Percentiles rank a stretch among this genome's conserved stretches.
Evolutionary conservation across 345 rosid species (phyloP).

Genomic region (Moricandia moricandioides): DNA sequence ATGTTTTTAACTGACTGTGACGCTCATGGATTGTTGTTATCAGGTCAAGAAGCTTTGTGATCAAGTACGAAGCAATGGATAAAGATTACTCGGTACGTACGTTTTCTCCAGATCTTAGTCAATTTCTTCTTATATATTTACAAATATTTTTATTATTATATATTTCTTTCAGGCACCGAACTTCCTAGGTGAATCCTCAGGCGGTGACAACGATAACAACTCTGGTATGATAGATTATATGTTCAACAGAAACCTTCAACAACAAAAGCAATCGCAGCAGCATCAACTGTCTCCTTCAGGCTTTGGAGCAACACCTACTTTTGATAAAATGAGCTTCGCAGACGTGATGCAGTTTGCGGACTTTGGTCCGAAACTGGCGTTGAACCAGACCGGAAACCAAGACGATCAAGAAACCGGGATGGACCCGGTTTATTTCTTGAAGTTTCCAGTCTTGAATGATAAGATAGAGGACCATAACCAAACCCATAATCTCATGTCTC

Average conservation of each 20-base stretch:
- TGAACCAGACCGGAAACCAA: constrained; percentile 57
- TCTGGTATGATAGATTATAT: constrained; percentile 58
- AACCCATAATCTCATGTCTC: constrained; percentile 28
- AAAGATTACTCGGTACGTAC: background rate
- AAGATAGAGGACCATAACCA: constrained; percentile 39
- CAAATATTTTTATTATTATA: background rate
- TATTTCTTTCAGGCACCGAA: constrained; percentile 36
- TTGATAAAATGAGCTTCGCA: constrained; percentile 73
- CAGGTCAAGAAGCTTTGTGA: background rate
- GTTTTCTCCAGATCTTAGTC: background rate
- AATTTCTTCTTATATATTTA: background rate
- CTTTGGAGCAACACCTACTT: constrained; percentile 46
- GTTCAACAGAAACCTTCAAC: constrained; percentile 49
- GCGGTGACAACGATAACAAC: constrained; percentile 41
- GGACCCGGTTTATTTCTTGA: constrained; percentile 82
- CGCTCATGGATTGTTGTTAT: background rate
- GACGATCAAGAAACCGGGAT: constrained; percentile 65
- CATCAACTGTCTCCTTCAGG: constrained; percentile 45
- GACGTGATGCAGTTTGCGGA: constrained; percentile 93
- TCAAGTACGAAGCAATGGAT: background rate
- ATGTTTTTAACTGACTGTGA: background rate
- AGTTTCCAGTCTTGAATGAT: constrained; percentile 81
- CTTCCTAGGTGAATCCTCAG: constrained; percentile 46
- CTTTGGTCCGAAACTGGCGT: constrained; percentile 70
- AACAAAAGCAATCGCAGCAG: constrained; percentile 37